Evolutionary conservation across 1,284 basidiomycete species (phyloP).

Genomic region (Tilletia setariae): DNA sequence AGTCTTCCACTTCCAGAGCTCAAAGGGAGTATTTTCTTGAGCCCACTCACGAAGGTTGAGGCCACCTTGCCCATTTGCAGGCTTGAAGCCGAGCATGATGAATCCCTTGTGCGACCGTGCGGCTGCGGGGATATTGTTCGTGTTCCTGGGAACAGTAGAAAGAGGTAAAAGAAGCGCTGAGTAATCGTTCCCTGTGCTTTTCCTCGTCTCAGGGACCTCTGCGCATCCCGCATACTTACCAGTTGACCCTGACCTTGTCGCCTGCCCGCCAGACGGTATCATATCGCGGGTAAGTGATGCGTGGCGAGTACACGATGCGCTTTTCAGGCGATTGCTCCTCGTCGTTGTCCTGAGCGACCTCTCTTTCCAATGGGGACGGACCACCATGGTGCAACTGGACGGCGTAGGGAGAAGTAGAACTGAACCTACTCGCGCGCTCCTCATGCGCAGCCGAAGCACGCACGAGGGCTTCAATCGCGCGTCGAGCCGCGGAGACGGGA

Average conservation of each 20-base stretch:
- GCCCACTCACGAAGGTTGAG: slow-evolving; percentile 23
- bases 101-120: slow-evolving; percentile 15
- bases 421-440: not conserved
- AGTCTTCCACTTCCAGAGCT: too few relatives aligned
- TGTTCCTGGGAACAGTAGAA: not conserved
- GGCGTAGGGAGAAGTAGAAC: not conserved
- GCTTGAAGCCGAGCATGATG: slow-evolving; percentile 30
- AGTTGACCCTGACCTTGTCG: slow-evolving; percentile 22
- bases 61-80: slow-evolving; percentile 19
- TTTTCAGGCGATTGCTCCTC: slow-evolving; percentile 6
- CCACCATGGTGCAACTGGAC: not conserved
- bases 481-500: not conserved
- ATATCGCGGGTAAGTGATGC: slow-evolving; percentile 25
- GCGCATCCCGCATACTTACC: slow-evolving; percentile 28
- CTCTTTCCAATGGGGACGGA: not conserved
- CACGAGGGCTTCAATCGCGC: not conserved
- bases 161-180: not conserved
- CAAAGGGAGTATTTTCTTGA: too few relatives aligned
- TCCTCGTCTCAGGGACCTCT: too few relatives aligned
- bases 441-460: not conserved
- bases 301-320: slow-evolving; percentile 32
- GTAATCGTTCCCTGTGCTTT: too few relatives aligned
- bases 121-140: slow-evolving; percentile 20
- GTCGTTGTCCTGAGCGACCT: not conserved
- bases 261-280: slow-evolving; percentile 27